A percentile compares a stretch with the other conserved stretches of the same genome.
These are phyloP conservation scores for Henckelia pumila DNA, from an alignment of 257 asterid genomes.

Conservation along the genomic window DNA sequence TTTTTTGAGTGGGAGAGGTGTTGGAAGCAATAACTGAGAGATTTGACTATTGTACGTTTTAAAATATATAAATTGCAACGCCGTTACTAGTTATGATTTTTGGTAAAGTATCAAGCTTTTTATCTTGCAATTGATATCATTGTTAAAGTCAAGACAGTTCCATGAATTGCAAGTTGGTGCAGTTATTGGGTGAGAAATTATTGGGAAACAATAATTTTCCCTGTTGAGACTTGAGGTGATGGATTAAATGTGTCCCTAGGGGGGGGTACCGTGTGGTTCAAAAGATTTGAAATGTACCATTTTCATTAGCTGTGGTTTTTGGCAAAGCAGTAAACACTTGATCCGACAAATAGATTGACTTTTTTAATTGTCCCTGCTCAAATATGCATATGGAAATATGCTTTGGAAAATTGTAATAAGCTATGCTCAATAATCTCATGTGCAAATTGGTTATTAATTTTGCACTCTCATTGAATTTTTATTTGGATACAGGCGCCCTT, in stretches of 20 bases:
- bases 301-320: not conserved
- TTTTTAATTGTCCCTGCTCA: slow-evolving; percentile 1
- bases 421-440: slow-evolving; percentile 2
- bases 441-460: not conserved
- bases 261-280: too few relatives aligned
- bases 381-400: slow-evolving; percentile 4
- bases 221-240: too few relatives aligned
- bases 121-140: not conserved
- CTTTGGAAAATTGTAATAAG: not conserved
- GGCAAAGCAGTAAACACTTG: not conserved
- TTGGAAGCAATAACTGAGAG: not conserved
- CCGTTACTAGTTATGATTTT: not conserved
- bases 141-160: not conserved
- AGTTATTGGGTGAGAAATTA: too few relatives aligned
- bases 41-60: not conserved
- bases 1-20: slow-evolving; percentile 10
- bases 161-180: too few relatives aligned
- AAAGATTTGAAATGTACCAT: too few relatives aligned
- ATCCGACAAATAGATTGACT: not conserved
- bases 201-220: too few relatives aligned
- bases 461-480: slow-evolving; percentile 13
- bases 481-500: slow-evolving; percentile 59
- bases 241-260: too few relatives aligned
- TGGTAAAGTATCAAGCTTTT: not conserved
- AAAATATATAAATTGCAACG: not conserved